Evolutionary conservation across 1,139 yeast species (phyloP).

Genomic region (Pneumocystis carinii): DNA sequence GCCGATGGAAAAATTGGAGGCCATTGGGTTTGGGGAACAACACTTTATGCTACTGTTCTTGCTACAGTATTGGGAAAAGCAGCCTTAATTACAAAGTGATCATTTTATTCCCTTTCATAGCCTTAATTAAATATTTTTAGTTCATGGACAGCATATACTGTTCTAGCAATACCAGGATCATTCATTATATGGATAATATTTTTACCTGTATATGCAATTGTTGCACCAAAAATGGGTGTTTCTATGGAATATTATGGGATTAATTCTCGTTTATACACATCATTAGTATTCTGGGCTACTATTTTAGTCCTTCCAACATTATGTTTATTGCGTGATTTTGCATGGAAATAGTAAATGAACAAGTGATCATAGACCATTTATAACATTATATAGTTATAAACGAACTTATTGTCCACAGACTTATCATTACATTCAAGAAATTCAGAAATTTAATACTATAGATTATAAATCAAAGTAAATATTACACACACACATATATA

Average conservation of each 20-base stretch:
- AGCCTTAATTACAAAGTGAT: slow-evolving; percentile 57
- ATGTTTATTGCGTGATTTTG: slow-evolving; percentile 72
- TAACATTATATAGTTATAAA: slow-evolving; percentile 33
- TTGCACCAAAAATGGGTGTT: slow-evolving; percentile 73
- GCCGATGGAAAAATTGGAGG: slow-evolving; percentile 61
- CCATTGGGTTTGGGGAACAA: slow-evolving; percentile 94
- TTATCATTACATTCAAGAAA: slow-evolving; percentile 90
- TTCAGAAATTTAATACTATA: slow-evolving; percentile 86
- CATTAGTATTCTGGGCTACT: slow-evolving; percentile 74
- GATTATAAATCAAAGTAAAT: slow-evolving; percentile 57
- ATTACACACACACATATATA: neutral
- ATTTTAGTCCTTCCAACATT: slow-evolving; percentile 57
- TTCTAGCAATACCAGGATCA: slow-evolving; percentile 91
- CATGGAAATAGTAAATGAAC: slow-evolving; percentile 56
- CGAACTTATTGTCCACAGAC: slow-evolving; percentile 82
- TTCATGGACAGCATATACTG: slow-evolving; percentile 88
- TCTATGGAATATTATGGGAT: slow-evolving; percentile 79
- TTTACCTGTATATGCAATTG: slow-evolving; percentile 72
- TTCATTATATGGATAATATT: slow-evolving; percentile 67
- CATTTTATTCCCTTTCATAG: neutral
- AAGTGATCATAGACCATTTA: neutral
- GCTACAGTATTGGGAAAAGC: slow-evolving; percentile 90
- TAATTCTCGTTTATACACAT: slow-evolving; percentile 57
- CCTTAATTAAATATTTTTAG: neutral
- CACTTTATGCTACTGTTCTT: slow-evolving; percentile 74